A percentile compares a stretch with the other conserved stretches of the same genome.
phyloP scores from a whole-genome alignment of 2,329 filamentous ascomycete genomes.

The Sporothrix mexicana region DNA sequence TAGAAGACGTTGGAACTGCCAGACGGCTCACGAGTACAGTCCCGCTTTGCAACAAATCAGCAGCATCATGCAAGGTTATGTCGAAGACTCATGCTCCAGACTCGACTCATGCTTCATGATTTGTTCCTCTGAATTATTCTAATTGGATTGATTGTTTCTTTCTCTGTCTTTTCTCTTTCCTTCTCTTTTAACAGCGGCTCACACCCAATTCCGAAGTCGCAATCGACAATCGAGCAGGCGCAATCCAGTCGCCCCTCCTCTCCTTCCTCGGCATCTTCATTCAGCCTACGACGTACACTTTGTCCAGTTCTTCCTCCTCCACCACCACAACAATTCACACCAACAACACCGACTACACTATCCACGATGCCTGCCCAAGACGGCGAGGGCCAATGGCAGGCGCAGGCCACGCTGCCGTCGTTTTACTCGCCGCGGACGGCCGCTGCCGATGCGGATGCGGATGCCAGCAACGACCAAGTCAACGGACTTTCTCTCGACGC shows the following conservation, averaged over 20 bases:
- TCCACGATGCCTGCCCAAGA: slow-evolving; percentile 25
- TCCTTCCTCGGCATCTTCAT: neutral
- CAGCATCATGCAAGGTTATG: neutral
- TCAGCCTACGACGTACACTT: too few species aligned
- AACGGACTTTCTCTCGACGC: slow-evolving; percentile 29
- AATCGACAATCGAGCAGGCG: too few species aligned
- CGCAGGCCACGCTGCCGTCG: slow-evolving; percentile 32
- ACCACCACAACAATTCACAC: too few species aligned
- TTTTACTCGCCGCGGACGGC: slow-evolving; percentile 37
- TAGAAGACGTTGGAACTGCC: slow-evolving; percentile 23
- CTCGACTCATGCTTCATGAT: neutral
- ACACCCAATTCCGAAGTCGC: too few species aligned
- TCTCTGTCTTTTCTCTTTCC: neutral
- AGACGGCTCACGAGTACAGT: neutral
- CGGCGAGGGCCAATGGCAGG: neutral
- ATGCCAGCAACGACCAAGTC: slow-evolving; percentile 32
- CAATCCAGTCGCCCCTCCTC: neutral
- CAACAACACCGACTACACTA: neutral
- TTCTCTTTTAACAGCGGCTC: neutral
- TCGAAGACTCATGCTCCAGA: neutral
- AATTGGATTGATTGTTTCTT: too few species aligned
- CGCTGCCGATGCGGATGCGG: slow-evolving; percentile 31
- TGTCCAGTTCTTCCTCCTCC: neutral
- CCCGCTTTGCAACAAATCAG: slow-evolving; percentile 5
- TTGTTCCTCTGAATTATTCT: too few species aligned